Conservation (phyloP, 352 stramenopile genomes). For the Globisporangium recalcitrans region DNA sequence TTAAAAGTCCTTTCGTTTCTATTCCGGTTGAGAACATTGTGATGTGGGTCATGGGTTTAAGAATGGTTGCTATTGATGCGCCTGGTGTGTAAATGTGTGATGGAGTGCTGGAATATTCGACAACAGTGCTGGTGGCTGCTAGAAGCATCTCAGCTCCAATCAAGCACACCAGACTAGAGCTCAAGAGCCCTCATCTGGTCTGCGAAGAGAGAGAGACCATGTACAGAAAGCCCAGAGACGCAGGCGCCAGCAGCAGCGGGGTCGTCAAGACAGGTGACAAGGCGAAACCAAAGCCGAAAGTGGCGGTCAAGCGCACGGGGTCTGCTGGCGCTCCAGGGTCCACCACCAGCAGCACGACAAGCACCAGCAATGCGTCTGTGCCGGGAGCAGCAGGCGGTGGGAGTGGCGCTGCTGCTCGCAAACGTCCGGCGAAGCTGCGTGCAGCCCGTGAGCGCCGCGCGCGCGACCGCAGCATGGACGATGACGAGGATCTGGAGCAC, state of each 20-base stretch:
- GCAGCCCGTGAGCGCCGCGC: slow-evolving; percentile 53
- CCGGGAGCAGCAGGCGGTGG: background rate
- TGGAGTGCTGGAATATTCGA: too few relatives aligned
- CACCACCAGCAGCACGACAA: background rate
- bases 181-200: too few relatives aligned
- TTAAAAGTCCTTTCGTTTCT: too few relatives aligned
- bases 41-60: too few relatives aligned
- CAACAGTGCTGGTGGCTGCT: too few relatives aligned
- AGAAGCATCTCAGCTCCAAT: too few relatives aligned
- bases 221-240: slow-evolving; percentile 12
- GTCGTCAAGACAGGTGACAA: slow-evolving; percentile 10
- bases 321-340: background rate
- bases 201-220: slow-evolving; percentile 2
- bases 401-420: slow-evolving; percentile 6
- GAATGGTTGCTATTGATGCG: too few relatives aligned
- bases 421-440: slow-evolving; percentile 47
- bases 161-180: too few relatives aligned
- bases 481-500: slow-evolving; percentile 55
- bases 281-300: slow-evolving; percentile 12
- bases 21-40: too few relatives aligned
- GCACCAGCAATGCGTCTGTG: background rate
- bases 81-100: too few relatives aligned
- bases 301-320: slow-evolving; percentile 15
- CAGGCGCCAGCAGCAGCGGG: background rate
- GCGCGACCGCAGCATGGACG: slow-evolving; percentile 49